phyloP scores from a whole-genome alignment of 306 rosid genomes.

The Abrus precatorius region DNA sequence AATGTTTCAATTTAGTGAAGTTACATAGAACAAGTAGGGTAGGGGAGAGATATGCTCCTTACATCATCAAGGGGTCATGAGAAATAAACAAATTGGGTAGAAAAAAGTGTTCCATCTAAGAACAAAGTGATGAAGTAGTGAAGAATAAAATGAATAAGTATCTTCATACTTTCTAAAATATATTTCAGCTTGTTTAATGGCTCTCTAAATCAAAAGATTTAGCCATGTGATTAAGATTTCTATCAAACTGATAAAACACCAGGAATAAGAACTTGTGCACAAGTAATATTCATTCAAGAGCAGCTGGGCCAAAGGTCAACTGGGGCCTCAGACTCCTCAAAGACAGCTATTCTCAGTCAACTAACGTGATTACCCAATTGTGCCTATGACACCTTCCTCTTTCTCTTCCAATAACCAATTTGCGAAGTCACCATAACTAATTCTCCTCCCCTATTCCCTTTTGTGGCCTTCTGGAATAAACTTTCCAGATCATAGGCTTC shows the following conservation, averaged over 20 bases:
- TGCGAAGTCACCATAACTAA: not conserved
- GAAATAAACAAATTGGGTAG: slow-evolving; percentile 11
- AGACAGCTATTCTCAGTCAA: slow-evolving; percentile 2
- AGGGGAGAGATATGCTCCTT: not conserved
- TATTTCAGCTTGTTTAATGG: not conserved
- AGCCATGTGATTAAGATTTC: slow-evolving; percentile 11
- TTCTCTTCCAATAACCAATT: not conserved
- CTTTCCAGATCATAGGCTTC: not conserved
- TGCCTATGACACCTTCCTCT: not conserved
- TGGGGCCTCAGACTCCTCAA: not conserved
- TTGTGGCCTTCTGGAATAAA: not conserved
- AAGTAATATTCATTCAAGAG: not conserved
- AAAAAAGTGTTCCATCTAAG: slow-evolving; percentile 22
- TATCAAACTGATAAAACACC: not conserved
- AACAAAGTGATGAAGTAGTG: not conserved
- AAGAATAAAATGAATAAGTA: not conserved
- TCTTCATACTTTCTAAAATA: not conserved
- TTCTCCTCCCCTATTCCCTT: not conserved
- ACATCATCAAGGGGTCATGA: slow-evolving; percentile 15
- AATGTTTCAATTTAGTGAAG: slow-evolving; percentile 27
- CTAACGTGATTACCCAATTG: not conserved
- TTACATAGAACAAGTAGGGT: not conserved
- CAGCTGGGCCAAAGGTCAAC: not conserved
- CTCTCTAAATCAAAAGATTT: slow-evolving; percentile 14
- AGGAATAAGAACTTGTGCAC: no score